Percentiles rank a stretch among this genome's conserved stretches.
phyloP scores from a whole-genome alignment of 2,329 filamentous ascomycete genomes.

The Xylariaceae sp. region DNA sequence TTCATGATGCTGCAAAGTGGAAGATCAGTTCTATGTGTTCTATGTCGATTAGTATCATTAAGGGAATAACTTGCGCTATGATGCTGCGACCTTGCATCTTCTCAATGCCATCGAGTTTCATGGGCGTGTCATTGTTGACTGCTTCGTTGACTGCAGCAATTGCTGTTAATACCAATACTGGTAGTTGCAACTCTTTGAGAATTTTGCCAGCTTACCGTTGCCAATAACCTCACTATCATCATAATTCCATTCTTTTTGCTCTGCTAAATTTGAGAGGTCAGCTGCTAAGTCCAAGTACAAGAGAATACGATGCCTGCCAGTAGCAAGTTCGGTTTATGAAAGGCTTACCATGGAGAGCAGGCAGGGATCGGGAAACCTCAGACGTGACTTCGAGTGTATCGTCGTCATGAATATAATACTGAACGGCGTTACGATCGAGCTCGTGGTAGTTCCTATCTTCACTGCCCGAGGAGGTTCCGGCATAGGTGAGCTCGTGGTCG shows the following conservation, averaged over 20 bases:
- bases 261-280: not conserved
- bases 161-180: not conserved
- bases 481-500: no score
- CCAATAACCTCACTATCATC: not conserved
- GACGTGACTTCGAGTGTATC: no score
- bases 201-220: not conserved
- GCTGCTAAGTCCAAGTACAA: not conserved
- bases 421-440: no score
- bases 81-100: constrained; percentile 13
- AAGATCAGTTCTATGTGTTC: not conserved
- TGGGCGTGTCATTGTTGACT: constrained; percentile 10
- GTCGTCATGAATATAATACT: no score
- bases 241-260: not conserved
- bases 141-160: not conserved
- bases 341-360: no score
- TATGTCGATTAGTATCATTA: no score
- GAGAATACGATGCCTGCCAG: not conserved
- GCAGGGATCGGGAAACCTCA: no score
- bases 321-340: not conserved
- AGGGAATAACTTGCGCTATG: constrained; percentile 1
- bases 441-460: no score
- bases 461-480: no score
- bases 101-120: constrained; percentile 6
- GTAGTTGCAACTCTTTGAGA: not conserved
- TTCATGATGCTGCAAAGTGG: constrained; percentile 6